Percentiles rank a stretch among this genome's conserved stretches.
Evolutionary conservation across 768 basidiomycete species (phyloP).

Genomic region (Melanogaster broomeanus): DNA sequence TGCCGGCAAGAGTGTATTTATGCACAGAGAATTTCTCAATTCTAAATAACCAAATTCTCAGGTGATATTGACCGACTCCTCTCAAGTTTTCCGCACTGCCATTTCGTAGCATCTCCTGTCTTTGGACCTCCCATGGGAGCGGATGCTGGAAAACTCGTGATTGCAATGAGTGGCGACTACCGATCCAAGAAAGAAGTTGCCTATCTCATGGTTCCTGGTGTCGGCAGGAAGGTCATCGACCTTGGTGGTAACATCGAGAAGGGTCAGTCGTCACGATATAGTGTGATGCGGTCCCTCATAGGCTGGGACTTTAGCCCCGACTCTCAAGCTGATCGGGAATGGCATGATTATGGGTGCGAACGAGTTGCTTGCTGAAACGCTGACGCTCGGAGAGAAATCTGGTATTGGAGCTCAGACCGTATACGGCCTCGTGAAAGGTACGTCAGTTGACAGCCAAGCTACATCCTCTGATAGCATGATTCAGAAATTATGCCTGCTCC

Average conservation of each 20-base stretch:
- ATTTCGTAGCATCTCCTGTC: slow-evolving; percentile 75
- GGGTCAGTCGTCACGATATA: slow-evolving; percentile 40
- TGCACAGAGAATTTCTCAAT: background rate
- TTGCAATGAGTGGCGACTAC: slow-evolving; percentile 80
- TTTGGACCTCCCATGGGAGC: slow-evolving; percentile 74
- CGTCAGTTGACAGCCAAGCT: background rate
- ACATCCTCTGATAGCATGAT: slow-evolving; percentile 15
- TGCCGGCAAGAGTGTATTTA: slow-evolving; percentile 36
- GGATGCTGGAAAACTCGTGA: slow-evolving; percentile 61
- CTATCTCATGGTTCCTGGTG: slow-evolving; percentile 75
- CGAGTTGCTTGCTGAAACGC: slow-evolving; percentile 80
- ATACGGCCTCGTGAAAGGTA: slow-evolving; percentile 59
- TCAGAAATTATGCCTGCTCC: slow-evolving; percentile 72
- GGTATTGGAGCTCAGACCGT: slow-evolving; percentile 72
- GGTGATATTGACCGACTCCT: slow-evolving; percentile 72
- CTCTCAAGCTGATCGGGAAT: slow-evolving; percentile 80
- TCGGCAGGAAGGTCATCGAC: slow-evolving; percentile 77
- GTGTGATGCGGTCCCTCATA: background rate
- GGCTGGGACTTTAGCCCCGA: slow-evolving; percentile 46
- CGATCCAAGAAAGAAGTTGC: slow-evolving; percentile 81
- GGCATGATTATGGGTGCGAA: slow-evolving; percentile 74
- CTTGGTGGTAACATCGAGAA: slow-evolving; percentile 86
- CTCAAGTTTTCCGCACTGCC: slow-evolving; percentile 55
- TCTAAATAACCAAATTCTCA: slow-evolving; percentile 18
- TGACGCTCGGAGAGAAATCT: slow-evolving; percentile 82